Percentiles rank a stretch among this genome's conserved stretches.
These are phyloP conservation scores for Rhodotorula sp. DNA, from an alignment of 1,284 basidiomycete species.

Conservation along the genomic window DNA sequence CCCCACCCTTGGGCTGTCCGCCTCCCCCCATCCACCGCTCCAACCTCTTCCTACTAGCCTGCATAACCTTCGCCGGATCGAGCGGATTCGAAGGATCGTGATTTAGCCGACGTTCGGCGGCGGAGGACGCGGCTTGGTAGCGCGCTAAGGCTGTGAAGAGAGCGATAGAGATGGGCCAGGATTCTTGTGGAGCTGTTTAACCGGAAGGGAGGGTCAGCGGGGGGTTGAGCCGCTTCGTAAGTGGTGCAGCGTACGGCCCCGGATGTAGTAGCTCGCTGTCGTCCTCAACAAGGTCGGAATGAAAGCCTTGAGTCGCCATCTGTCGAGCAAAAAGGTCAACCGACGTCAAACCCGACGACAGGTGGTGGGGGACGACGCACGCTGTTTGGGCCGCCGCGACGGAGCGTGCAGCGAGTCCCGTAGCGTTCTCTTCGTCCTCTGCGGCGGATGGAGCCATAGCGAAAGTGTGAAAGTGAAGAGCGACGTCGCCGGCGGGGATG, in stretches of 20 bases:
- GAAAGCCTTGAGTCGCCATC: not conserved
- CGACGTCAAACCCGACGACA: not conserved
- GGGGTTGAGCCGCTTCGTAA: not conserved
- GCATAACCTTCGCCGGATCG: not conserved
- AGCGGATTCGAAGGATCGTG: not conserved
- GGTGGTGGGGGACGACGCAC: not conserved
- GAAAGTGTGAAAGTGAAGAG: not conserved
- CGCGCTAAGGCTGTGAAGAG: conserved; percentile 20
- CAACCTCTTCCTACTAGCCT: conserved; percentile 2
- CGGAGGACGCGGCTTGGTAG: not conserved
- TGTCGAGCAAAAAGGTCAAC: not conserved
- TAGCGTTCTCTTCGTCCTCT: not conserved
- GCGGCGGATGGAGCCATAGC: not conserved
- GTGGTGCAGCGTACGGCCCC: not conserved
- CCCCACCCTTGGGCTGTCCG: conserved; percentile 15
- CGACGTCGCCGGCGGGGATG: not conserved
- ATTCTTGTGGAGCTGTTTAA: conserved; percentile 3
- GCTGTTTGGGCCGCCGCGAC: not conserved
- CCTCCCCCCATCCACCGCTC: not conserved
- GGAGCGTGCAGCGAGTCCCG: not conserved
- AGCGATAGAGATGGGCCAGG: conserved; percentile 16
- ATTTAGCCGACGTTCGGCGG: not conserved
- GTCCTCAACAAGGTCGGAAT: not conserved
- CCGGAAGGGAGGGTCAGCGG: not conserved
- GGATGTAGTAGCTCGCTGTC: conserved; percentile 7